A percentile compares a stretch with the other conserved stretches of the same genome.
These are phyloP conservation scores for Ophiostoma australiae DNA, from an alignment of 2,329 filamentous ascomycete genomes.

Conservation along the genomic window DNA sequence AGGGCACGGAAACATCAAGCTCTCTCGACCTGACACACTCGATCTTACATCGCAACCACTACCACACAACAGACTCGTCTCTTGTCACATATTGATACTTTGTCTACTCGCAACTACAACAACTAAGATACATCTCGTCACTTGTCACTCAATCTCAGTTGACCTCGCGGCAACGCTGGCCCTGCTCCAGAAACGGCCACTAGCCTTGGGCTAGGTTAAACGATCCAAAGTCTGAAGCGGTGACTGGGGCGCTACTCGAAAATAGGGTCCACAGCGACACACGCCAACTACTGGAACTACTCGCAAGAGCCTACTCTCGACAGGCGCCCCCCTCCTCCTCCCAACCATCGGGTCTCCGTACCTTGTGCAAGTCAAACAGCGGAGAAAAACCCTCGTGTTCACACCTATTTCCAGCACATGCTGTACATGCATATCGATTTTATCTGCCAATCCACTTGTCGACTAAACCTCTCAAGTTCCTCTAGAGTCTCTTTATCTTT, in stretches of 20 bases:
- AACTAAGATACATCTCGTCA: background rate
- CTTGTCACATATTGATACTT: background rate
- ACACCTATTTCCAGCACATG: slow-evolving; percentile 18
- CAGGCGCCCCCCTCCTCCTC: slow-evolving; percentile 14
- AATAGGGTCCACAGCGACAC: slow-evolving; percentile 14
- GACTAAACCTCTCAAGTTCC: background rate
- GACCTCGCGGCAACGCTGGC: slow-evolving; percentile 10
- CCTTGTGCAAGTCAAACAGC: slow-evolving; percentile 17
- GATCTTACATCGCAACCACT: background rate
- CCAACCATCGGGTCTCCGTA: slow-evolving; percentile 9
- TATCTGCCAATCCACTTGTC: background rate
- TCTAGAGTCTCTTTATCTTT: background rate
- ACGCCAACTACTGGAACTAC: slow-evolving; percentile 1
- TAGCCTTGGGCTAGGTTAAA: slow-evolving; percentile 15
- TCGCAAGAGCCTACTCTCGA: slow-evolving; percentile 11
- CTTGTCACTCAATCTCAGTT: slow-evolving; percentile 5
- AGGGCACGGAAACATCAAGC: background rate
- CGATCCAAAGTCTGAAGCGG: slow-evolving; percentile 15
- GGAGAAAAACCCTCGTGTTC: slow-evolving; percentile 16
- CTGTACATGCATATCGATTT: slow-evolving; percentile 14
- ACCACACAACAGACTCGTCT: background rate
- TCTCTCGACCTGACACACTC: background rate
- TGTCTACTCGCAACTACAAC: background rate
- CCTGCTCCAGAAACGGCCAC: slow-evolving; percentile 12
- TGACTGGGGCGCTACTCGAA: slow-evolving; percentile 15